Evolutionary conservation across 768 basidiomycete species (phyloP).

Genomic region (Mycena latifolia): DNA sequence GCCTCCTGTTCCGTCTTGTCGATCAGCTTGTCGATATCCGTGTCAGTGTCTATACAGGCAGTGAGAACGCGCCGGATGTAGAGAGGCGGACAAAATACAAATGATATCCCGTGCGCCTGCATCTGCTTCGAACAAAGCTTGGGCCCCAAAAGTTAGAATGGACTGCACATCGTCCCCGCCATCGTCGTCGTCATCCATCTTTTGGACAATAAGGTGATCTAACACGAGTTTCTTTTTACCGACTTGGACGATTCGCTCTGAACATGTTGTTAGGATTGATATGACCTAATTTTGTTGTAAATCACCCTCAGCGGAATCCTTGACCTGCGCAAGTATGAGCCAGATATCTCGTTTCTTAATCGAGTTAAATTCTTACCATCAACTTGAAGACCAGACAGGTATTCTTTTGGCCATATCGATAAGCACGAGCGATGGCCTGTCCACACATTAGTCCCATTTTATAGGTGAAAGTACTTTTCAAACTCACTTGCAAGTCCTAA

Average conservation of each 20-base stretch:
- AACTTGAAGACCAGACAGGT: constrained; percentile 96
- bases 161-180: constrained; percentile 86
- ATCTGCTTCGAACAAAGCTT: constrained; percentile 82
- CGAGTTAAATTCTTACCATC: constrained; percentile 60
- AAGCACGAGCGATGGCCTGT: constrained; percentile 94
- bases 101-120: constrained; percentile 72
- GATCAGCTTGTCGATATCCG: constrained; percentile 89
- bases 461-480: not conserved
- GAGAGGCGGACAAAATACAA: constrained; percentile 57
- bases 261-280: not conserved
- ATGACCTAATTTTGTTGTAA: not conserved
- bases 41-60: constrained; percentile 70
- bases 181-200: constrained; percentile 89
- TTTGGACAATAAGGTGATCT: constrained; percentile 96
- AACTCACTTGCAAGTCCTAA: constrained; percentile 87
- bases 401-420: constrained; percentile 96
- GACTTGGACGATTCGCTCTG: constrained; percentile 91
- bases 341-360: not conserved
- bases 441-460: constrained; percentile 21
- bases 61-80: constrained; percentile 6
- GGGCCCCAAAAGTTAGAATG: constrained; percentile 90
- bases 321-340: constrained; percentile 51
- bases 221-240: constrained; percentile 97
- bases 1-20: constrained; percentile 86
- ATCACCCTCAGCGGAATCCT: constrained; percentile 90